Conservation (phyloP, 805 yeast species). For the Lipomyces lipofer region DNA sequence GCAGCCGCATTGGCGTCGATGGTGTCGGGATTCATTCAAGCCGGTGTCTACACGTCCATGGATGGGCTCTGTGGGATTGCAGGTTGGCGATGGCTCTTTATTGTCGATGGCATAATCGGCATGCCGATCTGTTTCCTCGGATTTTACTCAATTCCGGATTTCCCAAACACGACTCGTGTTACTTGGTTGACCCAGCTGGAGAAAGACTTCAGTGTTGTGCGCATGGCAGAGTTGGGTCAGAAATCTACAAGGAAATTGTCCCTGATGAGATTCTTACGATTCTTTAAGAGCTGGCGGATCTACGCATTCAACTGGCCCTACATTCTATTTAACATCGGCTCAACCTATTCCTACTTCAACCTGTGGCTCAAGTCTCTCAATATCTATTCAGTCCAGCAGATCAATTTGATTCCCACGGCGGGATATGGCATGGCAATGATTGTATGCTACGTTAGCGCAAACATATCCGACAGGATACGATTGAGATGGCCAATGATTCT, state of each 20-base stretch:
- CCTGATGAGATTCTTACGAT: conserved; percentile 1
- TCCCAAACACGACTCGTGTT: conserved; percentile 8
- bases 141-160: conserved; percentile 48
- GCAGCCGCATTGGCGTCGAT: conserved; percentile 46
- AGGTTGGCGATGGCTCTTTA: conserved; percentile 44
- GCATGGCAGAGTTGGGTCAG: conserved; percentile 11
- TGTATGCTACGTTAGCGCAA: conserved; percentile 1
- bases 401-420: conserved; percentile 9
- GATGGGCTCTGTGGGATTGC: conserved; percentile 32
- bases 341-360: conserved; percentile 7
- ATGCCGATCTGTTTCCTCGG: conserved; percentile 44
- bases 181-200: conserved; percentile 3
- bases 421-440: conserved; percentile 16
- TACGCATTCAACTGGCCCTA: conserved; percentile 18
- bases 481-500: conserved; percentile 8
- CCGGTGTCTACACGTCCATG: conserved; percentile 43
- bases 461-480: conserved; percentile 9
- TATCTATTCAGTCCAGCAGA: conserved; percentile 11
- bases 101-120: conserved; percentile 53
- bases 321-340: conserved; percentile 6
- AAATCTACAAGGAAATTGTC: conserved; percentile 3
- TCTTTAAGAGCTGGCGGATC: conserved; percentile 9
- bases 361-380: conserved; percentile 12
- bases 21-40: conserved; percentile 53
- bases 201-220: conserved; percentile 6